phyloP scores from a whole-genome alignment of 352 stramenopile species.

The Globisporangium perplexum region DNA sequence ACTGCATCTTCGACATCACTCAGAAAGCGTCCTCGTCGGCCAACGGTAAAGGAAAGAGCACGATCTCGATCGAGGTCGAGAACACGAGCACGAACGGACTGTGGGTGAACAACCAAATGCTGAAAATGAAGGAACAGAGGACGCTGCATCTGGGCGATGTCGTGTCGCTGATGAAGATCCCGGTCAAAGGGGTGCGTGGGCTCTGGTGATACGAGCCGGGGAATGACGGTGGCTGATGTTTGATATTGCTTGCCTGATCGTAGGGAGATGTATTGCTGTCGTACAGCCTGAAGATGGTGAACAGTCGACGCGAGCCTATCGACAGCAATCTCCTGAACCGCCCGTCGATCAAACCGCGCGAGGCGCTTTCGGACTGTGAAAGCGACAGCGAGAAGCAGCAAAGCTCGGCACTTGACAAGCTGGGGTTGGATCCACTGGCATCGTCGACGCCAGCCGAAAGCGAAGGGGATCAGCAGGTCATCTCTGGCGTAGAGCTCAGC shows the following conservation, averaged over 20 bases:
- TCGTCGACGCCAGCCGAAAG: neutral
- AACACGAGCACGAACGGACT: conserved; percentile 74
- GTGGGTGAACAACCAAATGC: conserved; percentile 42
- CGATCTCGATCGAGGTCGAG: conserved; percentile 46
- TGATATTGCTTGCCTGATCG: conserved; percentile 3
- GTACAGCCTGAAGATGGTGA: conserved; percentile 27
- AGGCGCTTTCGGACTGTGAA: neutral
- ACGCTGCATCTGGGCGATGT: conserved; percentile 51
- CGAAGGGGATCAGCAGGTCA: neutral
- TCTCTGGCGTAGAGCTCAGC: neutral
- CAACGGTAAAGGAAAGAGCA: conserved; percentile 18
- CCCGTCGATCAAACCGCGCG: conserved; percentile 13
- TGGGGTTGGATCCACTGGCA: neutral
- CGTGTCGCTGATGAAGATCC: conserved; percentile 52
- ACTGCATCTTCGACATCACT: conserved; percentile 61
- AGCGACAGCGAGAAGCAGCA: neutral
- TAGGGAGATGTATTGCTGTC: conserved; percentile 42
- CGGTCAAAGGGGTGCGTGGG: conserved; percentile 29
- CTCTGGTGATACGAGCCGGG: neutral
- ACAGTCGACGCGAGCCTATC: conserved; percentile 1
- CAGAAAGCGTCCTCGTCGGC: conserved; percentile 6
- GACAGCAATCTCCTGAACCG: conserved; percentile 4
- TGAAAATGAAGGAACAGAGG: conserved; percentile 37
- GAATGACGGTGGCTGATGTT: neutral
- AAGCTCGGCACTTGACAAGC: neutral